Base-by-base conservation (phyloP, 441 rosid genomes). In the Mallotus japonicus region DNA sequence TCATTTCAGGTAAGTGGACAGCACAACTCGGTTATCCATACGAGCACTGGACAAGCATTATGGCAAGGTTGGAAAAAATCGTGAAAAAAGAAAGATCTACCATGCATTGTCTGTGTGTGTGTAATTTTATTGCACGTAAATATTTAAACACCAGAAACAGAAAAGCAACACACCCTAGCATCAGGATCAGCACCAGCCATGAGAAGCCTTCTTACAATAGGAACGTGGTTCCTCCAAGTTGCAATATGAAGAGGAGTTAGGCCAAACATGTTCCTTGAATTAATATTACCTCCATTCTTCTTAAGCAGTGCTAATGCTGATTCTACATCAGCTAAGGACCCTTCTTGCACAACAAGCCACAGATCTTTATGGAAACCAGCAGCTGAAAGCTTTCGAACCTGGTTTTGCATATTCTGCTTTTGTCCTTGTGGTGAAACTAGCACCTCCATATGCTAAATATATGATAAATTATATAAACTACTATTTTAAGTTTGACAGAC, bases 161-260 rank as follows among this genome's bases (percentile, higher is more conserved):
- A 74, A 75, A 79, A 57, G 77, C 70, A 70, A 83, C 91, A 62
- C 78, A 96, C 99, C 97, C 96, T 92, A 58, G 96, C 92, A 88
- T 96, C 95, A 78, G 99, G 99, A 68, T 96, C 97, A 78, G 99
- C 97, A 56, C 97, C 98, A 80, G 97, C 92, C 34, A 80, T 86
- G 66, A 96, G 92, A 78, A 96, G 95, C 88, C 93, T 92, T 80
- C 86, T 86, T 76, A 90, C 88, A 71, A 93, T 82, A 55, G 98
- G 99, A 84, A 96, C 79, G 84, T 92, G 89, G 75, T 96, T 96
- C 87, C 98, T 96, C 99, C 98, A 93, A 68, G 86, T 80, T 42
- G 99, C 99, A 72, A 90, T 77, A 80, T 93, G 98, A 78, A 96
- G 93, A 73, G 97, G 93, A 73, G 98, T 90, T 76, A 92, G 74